Base-by-base conservation (phyloP, 306 rosid genomes). In the Dryas drummondii region DNA sequence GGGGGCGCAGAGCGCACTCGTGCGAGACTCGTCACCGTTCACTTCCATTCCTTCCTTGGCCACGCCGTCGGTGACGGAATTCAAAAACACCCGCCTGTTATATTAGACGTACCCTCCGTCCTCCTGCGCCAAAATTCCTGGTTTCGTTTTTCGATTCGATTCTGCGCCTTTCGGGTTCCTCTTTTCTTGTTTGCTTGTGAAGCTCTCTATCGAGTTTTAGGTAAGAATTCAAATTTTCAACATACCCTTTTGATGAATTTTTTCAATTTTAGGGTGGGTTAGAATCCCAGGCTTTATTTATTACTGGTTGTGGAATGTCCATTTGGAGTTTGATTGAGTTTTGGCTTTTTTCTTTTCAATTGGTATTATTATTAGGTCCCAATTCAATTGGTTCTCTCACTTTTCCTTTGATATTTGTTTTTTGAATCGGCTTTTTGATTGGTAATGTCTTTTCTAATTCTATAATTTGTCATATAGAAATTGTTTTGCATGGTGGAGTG, bases 51-150 rank as follows among this genome's bases (percentile, higher is more conserved):
- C 55, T 41, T 13, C 7, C 56, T 58, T 54, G 7, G 15, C 45
- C 76, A 71, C 60, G 79, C 91, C 93, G 91, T 93, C 91, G 91
- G 96, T 87, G 90, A 87, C 80, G 79, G 84, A 82, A 71, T 77
- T 80, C 74, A 32, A 75, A 72, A 78, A 17, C 88, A 59, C 85
- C 88, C 73, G 74, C 78, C 84, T 17, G 80, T 83, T 32, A 71
- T 62, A 55, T 6, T 37, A 76, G 68, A 72, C 27, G 19, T 47
- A 26, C 78, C 70, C 49, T 40, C 68, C 48, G 27, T 41, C 19
- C 11, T 41, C 22, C 11, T 63, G 52, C 67, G 60, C 68, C 61
- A 51, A 17, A 73, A 66, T 75, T 75, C 61, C 41, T 57, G 68
- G 62, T 27, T 85, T 32, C 37, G 3, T 32, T 71, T 56, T 77